Base-by-base conservation (phyloP, 257 asterid species). In the Coffea canephora region DNA sequence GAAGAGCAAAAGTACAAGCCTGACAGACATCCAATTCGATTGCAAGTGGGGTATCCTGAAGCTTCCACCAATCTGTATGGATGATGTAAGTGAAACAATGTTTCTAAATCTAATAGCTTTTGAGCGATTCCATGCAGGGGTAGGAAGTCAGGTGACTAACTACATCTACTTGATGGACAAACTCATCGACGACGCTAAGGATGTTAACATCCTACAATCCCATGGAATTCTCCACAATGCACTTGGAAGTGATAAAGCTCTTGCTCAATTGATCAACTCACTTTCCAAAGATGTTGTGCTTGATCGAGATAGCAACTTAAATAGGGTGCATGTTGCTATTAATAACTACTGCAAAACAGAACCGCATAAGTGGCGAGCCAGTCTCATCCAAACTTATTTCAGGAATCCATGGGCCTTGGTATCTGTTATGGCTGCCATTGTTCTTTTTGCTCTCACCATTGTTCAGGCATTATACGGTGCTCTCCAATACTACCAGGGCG, bases 141-240 rank as follows among this genome's bases (percentile, higher is more conserved):
- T 89, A 0, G 94, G 93, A 52, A 88, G 86, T 27, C 89, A 91
- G 39, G 84, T 90, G 18, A 89, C 93, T 0, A 81, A 91, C 3
- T 91, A 86, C 85, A 81, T 89, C 0, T 90, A 82, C 23, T 90
- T 90, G 81, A 90, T 89, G 93, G 89, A 89, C 82, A 87, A 82
- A 80, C 83, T 90, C 48, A 89, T 91, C 8, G 87, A 89, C 78
- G 81, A 81, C 19, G 84, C 85, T 9, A 61, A 43, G 62, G 97
- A 91, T n/a, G 89, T 91, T 43, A 84, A 82, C 79, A 85, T 90
- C 21, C 83, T 90, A 61, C 91, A 89, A 62, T n/a, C 85, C 1
- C 49, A 77, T 6, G 85, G 88, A 2, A 83, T 91, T 12, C 78
- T 91, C 31, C 91, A 87, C 79, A 91, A 86, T 6, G 90, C 88